Evolutionary conservation across 352 stramenopile genomes (phyloP).

Genomic region (Globisporangium ultimum): DNA sequence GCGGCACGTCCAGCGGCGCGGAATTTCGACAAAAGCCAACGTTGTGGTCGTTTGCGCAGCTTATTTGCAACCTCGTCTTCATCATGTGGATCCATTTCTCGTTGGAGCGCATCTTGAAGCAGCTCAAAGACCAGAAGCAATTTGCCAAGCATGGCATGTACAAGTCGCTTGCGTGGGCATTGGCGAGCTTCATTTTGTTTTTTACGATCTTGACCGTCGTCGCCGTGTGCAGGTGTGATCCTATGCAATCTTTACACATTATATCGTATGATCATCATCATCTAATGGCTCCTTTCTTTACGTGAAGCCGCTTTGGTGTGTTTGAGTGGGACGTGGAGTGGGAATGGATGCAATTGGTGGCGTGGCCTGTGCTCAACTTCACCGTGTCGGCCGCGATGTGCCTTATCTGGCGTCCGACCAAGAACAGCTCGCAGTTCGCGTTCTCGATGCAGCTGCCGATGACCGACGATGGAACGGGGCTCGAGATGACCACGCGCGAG

Average conservation of each 20-base stretch:
- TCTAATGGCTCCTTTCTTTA: too few relatives aligned
- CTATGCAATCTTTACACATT: not conserved
- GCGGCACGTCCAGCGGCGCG: constrained; percentile 70
- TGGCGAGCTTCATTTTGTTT: constrained; percentile 85
- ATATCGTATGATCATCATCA: too few relatives aligned
- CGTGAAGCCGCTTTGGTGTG: constrained; percentile 58
- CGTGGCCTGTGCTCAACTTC: constrained; percentile 91
- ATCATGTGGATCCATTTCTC: constrained; percentile 91
- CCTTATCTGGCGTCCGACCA: constrained; percentile 86
- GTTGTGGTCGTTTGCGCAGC: constrained; percentile 82
- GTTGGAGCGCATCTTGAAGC: constrained; percentile 80
- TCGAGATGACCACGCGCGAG: constrained; percentile 59
- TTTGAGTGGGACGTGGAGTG: constrained; percentile 91
- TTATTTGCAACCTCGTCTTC: constrained; percentile 86
- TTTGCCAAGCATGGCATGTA: constrained; percentile 91
- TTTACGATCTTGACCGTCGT: constrained; percentile 86
- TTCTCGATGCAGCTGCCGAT: constrained; percentile 85
- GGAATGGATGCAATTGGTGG: constrained; percentile 91
- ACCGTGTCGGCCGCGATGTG: constrained; percentile 86
- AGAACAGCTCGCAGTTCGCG: constrained; percentile 83
- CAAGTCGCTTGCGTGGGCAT: constrained; percentile 69
- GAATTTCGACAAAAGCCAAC: constrained; percentile 78
- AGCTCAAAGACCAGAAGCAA: constrained; percentile 83
- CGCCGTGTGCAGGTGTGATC: constrained; percentile 44
- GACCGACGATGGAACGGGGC: constrained; percentile 51